Conservation (phyloP, 2,329 filamentous ascomycete genomes). For the Cytospora leucostoma region DNA sequence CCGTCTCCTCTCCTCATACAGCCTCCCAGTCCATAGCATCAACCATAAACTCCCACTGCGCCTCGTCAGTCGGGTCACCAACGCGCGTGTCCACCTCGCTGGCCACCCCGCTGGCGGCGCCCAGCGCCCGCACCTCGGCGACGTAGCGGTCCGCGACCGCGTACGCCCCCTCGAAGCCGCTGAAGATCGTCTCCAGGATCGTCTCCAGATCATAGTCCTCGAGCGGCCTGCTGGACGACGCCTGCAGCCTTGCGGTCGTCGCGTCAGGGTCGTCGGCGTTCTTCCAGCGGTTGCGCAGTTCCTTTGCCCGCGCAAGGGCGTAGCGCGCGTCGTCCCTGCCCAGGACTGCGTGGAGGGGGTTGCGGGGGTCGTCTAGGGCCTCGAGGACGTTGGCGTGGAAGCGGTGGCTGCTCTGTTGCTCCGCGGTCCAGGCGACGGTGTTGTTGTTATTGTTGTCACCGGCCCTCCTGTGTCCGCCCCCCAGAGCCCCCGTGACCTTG, state of each 20-base stretch:
- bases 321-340: constrained; percentile 56
- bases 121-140: constrained; percentile 17
- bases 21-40: constrained; percentile 63
- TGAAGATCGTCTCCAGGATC: constrained; percentile 60
- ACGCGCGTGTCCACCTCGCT: constrained; percentile 26
- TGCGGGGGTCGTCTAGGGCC: constrained; percentile 57
- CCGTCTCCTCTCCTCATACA: constrained; percentile 27
- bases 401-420: constrained; percentile 37
- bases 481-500: constrained; percentile 43
- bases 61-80: constrained; percentile 37
- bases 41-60: constrained; percentile 58
- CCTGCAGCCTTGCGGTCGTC: constrained; percentile 14
- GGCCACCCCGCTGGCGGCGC: constrained; percentile 30
- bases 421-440: constrained; percentile 13
- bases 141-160: constrained; percentile 51
- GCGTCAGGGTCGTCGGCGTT: constrained; percentile 55
- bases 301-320: constrained; percentile 67
- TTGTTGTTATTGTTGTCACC: background rate
- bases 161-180: constrained; percentile 61
- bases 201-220: constrained; percentile 62
- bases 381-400: constrained; percentile 72
- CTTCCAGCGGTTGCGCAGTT: constrained; percentile 72
- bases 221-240: constrained; percentile 41
- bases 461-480: constrained; percentile 2
- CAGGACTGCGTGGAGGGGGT: constrained; percentile 58